A percentile compares a stretch with the other conserved stretches of the same genome.
Conservation (phyloP, 2,329 filamentous ascomycete species). For the Alternaria gaisen region DNA sequence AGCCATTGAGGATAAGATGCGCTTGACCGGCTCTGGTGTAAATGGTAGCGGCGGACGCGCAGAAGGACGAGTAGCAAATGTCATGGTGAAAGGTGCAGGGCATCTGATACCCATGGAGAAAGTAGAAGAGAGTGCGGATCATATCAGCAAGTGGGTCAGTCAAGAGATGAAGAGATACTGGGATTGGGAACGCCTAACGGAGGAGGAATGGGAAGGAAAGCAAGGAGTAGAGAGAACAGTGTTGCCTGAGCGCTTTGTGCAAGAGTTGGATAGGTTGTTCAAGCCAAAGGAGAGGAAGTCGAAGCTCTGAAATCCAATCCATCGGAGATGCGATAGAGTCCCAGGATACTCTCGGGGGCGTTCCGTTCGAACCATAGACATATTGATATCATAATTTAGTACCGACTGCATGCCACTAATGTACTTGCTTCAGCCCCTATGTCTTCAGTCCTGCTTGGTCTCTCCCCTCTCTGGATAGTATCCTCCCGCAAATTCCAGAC, state of each 20-base stretch:
- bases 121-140: slow-evolving; percentile 71
- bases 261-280: slow-evolving; percentile 36
- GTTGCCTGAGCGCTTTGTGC: slow-evolving; percentile 39
- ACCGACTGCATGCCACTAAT: background rate
- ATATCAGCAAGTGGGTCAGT: slow-evolving; percentile 51
- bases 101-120: slow-evolving; percentile 88
- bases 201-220: slow-evolving; percentile 43
- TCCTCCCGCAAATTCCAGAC: slow-evolving; percentile 60
- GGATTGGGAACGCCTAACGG: slow-evolving; percentile 41
- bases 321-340: background rate
- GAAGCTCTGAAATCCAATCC: slow-evolving; percentile 26
- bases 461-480: slow-evolving; percentile 57
- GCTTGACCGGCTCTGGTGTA: slow-evolving; percentile 68
- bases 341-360: background rate
- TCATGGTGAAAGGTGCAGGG: slow-evolving; percentile 71
- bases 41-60: slow-evolving; percentile 72
- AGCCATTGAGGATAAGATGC: slow-evolving; percentile 66
- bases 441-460: slow-evolving; percentile 39
- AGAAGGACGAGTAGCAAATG: slow-evolving; percentile 72
- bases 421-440: background rate
- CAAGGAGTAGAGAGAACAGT: slow-evolving; percentile 43
- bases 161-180: slow-evolving; percentile 51
- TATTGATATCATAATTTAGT: background rate
- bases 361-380: background rate
- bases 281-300: slow-evolving; percentile 31